A percentile compares a stretch with the other conserved stretches of the same genome.
These are phyloP conservation scores for Beauveria brongniartii DNA, from an alignment of 2,329 filamentous ascomycete genomes.

Conservation along the genomic window DNA sequence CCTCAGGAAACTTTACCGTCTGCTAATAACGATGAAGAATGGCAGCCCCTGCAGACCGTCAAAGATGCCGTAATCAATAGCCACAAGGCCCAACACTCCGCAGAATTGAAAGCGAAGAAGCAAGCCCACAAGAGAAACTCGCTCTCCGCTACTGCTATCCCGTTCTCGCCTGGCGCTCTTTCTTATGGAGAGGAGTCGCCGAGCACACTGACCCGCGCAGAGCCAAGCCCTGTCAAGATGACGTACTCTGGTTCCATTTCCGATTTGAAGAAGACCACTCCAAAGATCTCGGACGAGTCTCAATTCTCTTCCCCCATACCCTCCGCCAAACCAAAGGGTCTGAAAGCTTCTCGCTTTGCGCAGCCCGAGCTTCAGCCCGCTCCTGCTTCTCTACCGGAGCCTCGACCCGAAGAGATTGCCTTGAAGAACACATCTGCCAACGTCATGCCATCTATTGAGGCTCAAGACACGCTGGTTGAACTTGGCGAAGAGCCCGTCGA, in stretches of 20 bases:
- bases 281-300: conserved; percentile 28
- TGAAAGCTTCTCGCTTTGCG: conserved; percentile 38
- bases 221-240: conserved; percentile 3
- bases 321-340: conserved; percentile 33
- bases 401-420: conserved; percentile 12
- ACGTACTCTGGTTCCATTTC: not conserved
- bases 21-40: not conserved
- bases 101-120: conserved; percentile 1
- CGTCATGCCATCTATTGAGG: conserved; percentile 12
- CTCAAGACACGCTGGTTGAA: conserved; percentile 15
- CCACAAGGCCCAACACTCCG: conserved; percentile 13
- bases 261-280: conserved; percentile 5
- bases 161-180: conserved; percentile 49
- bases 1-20: conserved; percentile 45
- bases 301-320: conserved; percentile 39
- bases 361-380: conserved; percentile 27
- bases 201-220: conserved; percentile 4
- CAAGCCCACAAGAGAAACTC: conserved; percentile 26
- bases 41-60: not conserved
- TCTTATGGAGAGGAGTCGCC: conserved; percentile 21
- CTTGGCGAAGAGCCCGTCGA: conserved; percentile 16
- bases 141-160: conserved; percentile 62
- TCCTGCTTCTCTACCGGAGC: conserved; percentile 16
- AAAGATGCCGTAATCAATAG: conserved; percentile 35
- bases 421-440: not conserved